Base-by-base conservation (phyloP, 2,329 filamentous ascomycete species). In the Scedosporium aurantiacum region DNA sequence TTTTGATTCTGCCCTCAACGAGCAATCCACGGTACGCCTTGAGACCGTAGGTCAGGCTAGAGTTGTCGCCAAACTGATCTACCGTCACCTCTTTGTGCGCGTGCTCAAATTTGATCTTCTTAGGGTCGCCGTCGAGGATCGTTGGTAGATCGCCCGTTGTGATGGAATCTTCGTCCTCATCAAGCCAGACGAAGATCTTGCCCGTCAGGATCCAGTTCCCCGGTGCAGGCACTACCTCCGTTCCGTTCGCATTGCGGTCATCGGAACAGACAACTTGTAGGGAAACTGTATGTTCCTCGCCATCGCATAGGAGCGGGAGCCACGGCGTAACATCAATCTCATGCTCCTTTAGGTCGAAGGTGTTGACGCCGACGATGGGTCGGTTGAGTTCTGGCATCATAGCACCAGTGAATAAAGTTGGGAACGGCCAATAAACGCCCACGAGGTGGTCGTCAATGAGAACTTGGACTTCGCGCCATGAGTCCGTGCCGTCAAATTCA, bases 251-350 rank as follows among this genome's bases (percentile, higher is more conserved):
- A 73, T 70, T 1, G 76, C 77, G 69, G 64, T 89, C 83, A 55
- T 84, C 72, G 7, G 92, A 74, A 0, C 88, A 89, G 0, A 80
- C 79, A 4, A 94, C 80, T 21, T 79, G 76, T 58, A 95, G 84
- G 60, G 83, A 80, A 68, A 93, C 90, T 0, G 75, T 83, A 70
- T 93, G 89, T 5, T 77, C 66, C 2, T 75, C 66, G 0, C 85
- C 86, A 66, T 92, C 85, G 64, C 82, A 86, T 0, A 94, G 77
- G 1, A 87, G 63, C 0, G 87, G 83, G 2, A 94, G 75, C 77
- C 87, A 94, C 0, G 89, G 85, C 1, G 89, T 87, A 57, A 95
- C 85, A 68, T 95, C 90, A 64, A 95, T 89, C 70, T 94, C 88
- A 64, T 90, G 85, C 70, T 94, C 89, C 54, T 82, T 78, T 25